A percentile compares a stretch with the other conserved stretches of the same genome.
phyloP scores from a whole-genome alignment of 2,329 filamentous ascomycete genomes.

The Phoma herbarum region DNA sequence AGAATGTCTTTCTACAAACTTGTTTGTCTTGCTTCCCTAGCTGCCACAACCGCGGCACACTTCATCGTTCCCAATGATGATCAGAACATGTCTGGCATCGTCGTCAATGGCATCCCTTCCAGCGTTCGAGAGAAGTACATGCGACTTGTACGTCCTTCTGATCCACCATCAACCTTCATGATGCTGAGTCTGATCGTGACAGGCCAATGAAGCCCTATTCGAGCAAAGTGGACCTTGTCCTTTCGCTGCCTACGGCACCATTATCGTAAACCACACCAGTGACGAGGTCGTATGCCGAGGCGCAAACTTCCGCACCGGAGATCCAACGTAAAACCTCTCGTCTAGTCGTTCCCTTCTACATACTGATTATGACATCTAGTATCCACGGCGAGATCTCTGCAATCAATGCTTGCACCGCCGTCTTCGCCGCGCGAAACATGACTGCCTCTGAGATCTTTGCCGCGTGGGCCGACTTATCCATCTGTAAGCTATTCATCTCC shows the following conservation, averaged over 20 bases:
- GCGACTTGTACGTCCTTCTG: background rate
- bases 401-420: background rate
- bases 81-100: background rate
- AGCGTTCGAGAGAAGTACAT: background rate
- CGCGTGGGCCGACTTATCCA: background rate
- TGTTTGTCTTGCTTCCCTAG: background rate
- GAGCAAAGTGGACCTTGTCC: background rate
- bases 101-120: background rate
- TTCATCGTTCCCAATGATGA: background rate
- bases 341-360: background rate
- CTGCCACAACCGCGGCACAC: background rate
- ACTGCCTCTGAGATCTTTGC: background rate
- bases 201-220: background rate
- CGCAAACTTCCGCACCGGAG: background rate
- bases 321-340: background rate
- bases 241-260: background rate
- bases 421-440: background rate
- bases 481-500: background rate
- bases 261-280: background rate
- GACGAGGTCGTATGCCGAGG: background rate
- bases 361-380: background rate
- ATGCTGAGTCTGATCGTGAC: background rate
- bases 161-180: too few relatives aligned
- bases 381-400: background rate
- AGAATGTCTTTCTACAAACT: background rate